phyloP scores from a whole-genome alignment of 2,329 filamentous ascomycete species.

The Calonectria hawksworthii region DNA sequence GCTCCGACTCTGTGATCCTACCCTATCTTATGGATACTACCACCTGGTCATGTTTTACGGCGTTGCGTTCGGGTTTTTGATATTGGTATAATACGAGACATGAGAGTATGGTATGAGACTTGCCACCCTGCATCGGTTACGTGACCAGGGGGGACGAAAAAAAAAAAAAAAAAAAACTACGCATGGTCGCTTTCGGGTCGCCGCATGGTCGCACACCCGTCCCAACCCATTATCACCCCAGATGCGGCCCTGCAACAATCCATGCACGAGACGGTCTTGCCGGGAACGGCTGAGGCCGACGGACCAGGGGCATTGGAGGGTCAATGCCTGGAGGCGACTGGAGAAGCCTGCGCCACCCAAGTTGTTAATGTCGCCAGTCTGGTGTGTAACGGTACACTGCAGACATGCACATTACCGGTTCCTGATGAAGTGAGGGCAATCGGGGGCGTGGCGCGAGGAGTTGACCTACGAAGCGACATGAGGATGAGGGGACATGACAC shows the following conservation, averaged over 20 bases:
- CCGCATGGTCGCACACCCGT: conserved; percentile 13
- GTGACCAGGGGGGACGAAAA: neutral
- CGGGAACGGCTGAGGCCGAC: conserved; percentile 25
- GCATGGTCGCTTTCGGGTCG: neutral
- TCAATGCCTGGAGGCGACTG: conserved; percentile 2
- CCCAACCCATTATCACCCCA: conserved; percentile 1
- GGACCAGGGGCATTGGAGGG: conserved; percentile 6
- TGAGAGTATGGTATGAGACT: neutral
- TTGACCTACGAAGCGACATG: neutral
- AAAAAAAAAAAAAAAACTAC: neutral
- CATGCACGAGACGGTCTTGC: conserved; percentile 3
- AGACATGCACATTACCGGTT: neutral
- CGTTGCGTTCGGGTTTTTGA: neutral
- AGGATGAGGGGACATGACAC: neutral
- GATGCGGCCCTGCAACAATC: conserved; percentile 14
- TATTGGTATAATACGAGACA: neutral
- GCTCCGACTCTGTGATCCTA: neutral
- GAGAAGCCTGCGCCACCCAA: conserved; percentile 9
- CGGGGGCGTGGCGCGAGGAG: neutral
- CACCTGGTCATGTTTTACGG: neutral
- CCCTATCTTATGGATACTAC: conserved; percentile 3
- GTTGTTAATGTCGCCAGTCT: conserved; percentile 1
- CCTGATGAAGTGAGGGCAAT: neutral
- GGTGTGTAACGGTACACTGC: conserved; percentile 10
- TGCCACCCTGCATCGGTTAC: neutral